Percentiles rank a stretch among this genome's conserved stretches.
Evolutionary conservation across 257 asterid genomes (phyloP).

Genomic region (Oldenlandia corymbosa): DNA sequence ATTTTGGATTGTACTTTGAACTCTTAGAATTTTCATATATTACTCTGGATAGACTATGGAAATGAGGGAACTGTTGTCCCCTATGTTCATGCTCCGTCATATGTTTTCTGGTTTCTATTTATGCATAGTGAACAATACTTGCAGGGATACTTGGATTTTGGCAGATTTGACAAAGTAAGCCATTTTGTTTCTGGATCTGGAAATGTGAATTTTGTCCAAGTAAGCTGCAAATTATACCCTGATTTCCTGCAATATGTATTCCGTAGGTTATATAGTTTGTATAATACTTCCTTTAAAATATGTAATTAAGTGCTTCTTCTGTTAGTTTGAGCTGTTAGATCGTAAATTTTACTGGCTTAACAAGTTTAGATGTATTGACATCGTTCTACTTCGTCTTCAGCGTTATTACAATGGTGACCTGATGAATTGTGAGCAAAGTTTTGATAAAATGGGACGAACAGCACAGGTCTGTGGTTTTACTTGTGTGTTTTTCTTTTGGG

Average conservation of each 20-base stretch:
- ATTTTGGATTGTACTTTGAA: neutral
- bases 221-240: slow-evolving; percentile 22
- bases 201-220: slow-evolving; percentile 63
- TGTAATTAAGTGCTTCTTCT: neutral
- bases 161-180: slow-evolving; percentile 74
- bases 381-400: slow-evolving; percentile 35
- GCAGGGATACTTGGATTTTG: slow-evolving; percentile 92
- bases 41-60: neutral
- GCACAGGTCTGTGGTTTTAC: slow-evolving; percentile 52
- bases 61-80: neutral
- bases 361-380: slow-evolving; percentile 8
- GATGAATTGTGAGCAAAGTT: slow-evolving; percentile 63
- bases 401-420: slow-evolving; percentile 78
- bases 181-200: slow-evolving; percentile 65
- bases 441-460: slow-evolving; percentile 94
- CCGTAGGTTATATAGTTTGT: too few relatives aligned
- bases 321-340: neutral
- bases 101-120: neutral
- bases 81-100: neutral
- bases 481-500: neutral
- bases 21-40: neutral
- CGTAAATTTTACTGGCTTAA: neutral
- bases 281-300: neutral
- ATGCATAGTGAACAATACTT: slow-evolving; percentile 19
- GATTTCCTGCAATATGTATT: too few relatives aligned